A percentile compares a stretch with the other conserved stretches of the same genome.
These are phyloP conservation scores for Forsythia suspensa DNA, from an alignment of 257 asterid species.

Conservation along the genomic window DNA sequence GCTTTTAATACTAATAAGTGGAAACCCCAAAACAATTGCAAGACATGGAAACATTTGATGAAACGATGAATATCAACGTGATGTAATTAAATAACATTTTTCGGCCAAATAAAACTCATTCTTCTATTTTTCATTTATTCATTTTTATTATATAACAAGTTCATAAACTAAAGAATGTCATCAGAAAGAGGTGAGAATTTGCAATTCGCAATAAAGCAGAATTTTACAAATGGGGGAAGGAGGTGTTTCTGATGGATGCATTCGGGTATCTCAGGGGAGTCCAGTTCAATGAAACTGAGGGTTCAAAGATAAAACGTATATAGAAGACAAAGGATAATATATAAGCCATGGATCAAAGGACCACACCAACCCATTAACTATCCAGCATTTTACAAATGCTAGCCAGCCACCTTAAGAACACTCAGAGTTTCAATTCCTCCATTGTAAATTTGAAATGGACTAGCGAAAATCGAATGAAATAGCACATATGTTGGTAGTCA, in stretches of 20 bases:
- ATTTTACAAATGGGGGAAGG: neutral
- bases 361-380: neutral
- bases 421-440: neutral
- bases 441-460: constrained; percentile 1
- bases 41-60: neutral
- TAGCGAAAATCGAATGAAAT: neutral
- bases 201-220: neutral
- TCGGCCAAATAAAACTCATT: neutral
- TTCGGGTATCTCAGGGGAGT: neutral
- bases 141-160: neutral
- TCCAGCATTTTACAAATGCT: neutral
- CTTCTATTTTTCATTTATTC: neutral
- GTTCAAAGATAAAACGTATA: neutral
- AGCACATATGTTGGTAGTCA: neutral
- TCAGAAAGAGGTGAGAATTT: neutral
- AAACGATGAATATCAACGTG: neutral
- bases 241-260: neutral
- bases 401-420: neutral
- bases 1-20: neutral
- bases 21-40: neutral
- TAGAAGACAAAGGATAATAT: neutral
- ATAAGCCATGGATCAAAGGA: neutral
- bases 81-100: neutral
- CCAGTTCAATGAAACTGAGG: neutral
- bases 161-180: neutral